Evolutionary conservation across 495 filamentous ascomycete species (phyloP), one percentile per base, ranked within the genome.

Genomic region (Aspergillus carlsbadensis): DNA sequence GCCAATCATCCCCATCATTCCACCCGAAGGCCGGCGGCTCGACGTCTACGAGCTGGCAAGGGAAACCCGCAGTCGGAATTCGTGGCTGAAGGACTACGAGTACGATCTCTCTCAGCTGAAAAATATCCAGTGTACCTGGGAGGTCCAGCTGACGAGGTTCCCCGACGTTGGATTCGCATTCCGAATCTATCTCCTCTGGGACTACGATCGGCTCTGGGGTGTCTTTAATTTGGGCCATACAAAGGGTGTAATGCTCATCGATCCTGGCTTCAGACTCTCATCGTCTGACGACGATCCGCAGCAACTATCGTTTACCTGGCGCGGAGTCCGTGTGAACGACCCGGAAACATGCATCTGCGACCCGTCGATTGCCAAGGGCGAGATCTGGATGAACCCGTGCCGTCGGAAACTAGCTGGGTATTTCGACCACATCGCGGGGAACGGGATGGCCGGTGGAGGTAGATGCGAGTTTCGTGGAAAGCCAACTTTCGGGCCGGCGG

Each of bases 131-230:
- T 22, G n/a, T 17, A 57, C 54, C n/a, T 57, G 43, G 17, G 14
- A 40, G 0, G 39, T 44, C 13, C 37, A 51, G 43, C 26, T 57
- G 4, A 33, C 6, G 13, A 1, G 33, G 35, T 8, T 10, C n/a
- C 35, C 22, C 1, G 37, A 58, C 14, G 5, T 15, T n/a, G 41
- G 33, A 37, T 48, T 52, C 35, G 2, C 10, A 4, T 18, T 10
- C 29, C 44, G 36, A 22, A 58, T 58, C 18, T 51, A 34, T 26
- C 11, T 59, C 2, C 46, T 58, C 41, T 58, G 56, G 56, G 56
- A 59, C 50, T 59, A 59, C n/a, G 56, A 54, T 43, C 40, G 56
- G 3, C 40, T 59, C 33, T 59, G 56, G 56, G 50, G 56, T 2
- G 24, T 53, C 5, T 59, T 59, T 24, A 35, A 59, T n/a, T 17